Base-by-base conservation (phyloP, 2,329 filamentous ascomycete genomes). In the Epicoccum sorghinum region DNA sequence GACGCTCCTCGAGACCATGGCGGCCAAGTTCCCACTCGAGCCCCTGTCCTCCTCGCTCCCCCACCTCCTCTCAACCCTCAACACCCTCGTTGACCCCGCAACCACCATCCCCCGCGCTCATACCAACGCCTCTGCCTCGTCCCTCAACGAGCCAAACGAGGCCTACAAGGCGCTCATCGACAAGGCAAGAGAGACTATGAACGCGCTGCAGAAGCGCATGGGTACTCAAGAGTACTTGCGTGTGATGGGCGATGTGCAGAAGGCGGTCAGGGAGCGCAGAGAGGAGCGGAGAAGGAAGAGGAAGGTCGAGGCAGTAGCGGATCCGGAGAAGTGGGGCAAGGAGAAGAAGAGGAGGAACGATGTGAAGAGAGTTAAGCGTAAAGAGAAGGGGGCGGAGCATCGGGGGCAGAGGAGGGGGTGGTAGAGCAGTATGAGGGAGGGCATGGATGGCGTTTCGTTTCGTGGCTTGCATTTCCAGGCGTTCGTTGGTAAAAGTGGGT, bases 231-330 rank as follows among this genome's bases (percentile, higher is more conserved):
- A 85, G 58, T 99, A 93, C 76, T 86, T 93, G n/a, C 81, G 82
- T 49, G 82, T 88, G 40, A 80, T 98, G 68, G 75, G 90, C 35
- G 83, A 83, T 36, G 90, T 96, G 6, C 86, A 91, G 56, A 86
- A 89, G 47, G 83, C 82, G 13, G 87, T 95, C n/a, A 85, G 84
- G 68, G 82, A 83, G 60, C 86, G 88, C 67, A 82, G 95, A 62
- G 86, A 91, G 70, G 85, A 87, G 67, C 81, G 96, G 60, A 86
- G 89, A 48, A 85, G 83, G 60, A 99, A 99, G 84, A 85, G 95
- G 67, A 90, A 91, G 76, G 90, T 98, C 60, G 93, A 96, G 71
- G 90, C 90, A 9, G 87, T 99, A 23, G 84, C 84, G 44, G 85
- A 89, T 68, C 95, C 95, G 1, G 93, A 88, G 79, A 95, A 95